Evolutionary conservation across 1,284 basidiomycete species (phyloP).

Genomic region (Ganoderma boninense): DNA sequence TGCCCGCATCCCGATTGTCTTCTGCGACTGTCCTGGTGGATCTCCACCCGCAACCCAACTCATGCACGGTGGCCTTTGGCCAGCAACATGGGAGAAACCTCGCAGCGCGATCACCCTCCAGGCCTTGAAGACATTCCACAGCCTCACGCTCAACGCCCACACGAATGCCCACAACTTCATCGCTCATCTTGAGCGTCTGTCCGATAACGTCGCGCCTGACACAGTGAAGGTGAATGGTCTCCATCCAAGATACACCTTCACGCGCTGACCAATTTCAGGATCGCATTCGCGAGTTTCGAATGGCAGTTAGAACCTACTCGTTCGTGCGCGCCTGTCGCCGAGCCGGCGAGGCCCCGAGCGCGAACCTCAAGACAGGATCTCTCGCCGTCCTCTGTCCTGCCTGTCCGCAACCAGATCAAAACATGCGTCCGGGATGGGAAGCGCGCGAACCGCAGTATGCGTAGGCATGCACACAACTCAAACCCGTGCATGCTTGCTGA

Average conservation of each 20-base stretch:
- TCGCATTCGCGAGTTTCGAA: slow-evolving; percentile 31
- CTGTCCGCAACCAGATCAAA: not conserved
- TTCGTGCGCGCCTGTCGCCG: slow-evolving; percentile 20
- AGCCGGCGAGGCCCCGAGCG: not conserved
- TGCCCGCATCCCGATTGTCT: not conserved
- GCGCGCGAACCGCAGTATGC: not conserved
- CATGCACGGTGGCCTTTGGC: slow-evolving; percentile 24
- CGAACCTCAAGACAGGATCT: not conserved
- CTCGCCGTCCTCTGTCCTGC: not conserved
- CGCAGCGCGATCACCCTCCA: slow-evolving; percentile 23
- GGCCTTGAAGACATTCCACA: slow-evolving; percentile 16
- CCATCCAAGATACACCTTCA: not conserved
- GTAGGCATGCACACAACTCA: no score
- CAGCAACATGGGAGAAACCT: slow-evolving; percentile 22
- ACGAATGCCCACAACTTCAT: slow-evolving; percentile 23
- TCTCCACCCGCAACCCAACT: slow-evolving; percentile 12
- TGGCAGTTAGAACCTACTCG: slow-evolving; percentile 11
- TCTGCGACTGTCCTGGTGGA: not conserved
- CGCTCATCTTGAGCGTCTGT: slow-evolving; percentile 8
- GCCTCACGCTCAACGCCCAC: slow-evolving; percentile 21
- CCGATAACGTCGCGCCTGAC: slow-evolving; percentile 14
- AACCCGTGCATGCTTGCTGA: no score
- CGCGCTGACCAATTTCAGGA: slow-evolving; percentile 20
- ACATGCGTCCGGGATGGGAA: slow-evolving; percentile 2
- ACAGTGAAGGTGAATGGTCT: slow-evolving; percentile 12